A percentile compares a stretch with the other conserved stretches of the same genome.
Evolutionary conservation across 331 rosid species (phyloP).

Genomic region (Dryas integrifolia): DNA sequence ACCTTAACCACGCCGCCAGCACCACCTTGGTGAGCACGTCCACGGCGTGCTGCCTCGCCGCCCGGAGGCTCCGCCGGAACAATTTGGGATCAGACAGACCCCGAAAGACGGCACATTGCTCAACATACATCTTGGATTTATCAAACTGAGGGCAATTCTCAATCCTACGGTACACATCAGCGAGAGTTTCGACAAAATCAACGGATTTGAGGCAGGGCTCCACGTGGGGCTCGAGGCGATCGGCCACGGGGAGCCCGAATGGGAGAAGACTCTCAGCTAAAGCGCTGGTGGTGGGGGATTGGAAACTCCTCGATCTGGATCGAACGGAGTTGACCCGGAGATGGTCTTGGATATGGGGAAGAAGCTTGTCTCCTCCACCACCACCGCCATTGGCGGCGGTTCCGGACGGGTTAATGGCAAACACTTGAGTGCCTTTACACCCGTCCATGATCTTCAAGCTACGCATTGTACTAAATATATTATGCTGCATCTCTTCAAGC

Average conservation of each 20-base stretch:
- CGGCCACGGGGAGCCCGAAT: conserved; percentile 57
- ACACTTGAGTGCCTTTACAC: conserved; percentile 71
- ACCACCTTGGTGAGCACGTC: conserved; percentile 70
- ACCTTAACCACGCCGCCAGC: conserved; percentile 64
- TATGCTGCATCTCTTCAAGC: conserved; percentile 64
- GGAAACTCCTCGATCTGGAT: conserved; percentile 42
- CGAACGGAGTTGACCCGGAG: conserved; percentile 38
- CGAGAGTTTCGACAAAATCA: conserved; percentile 48
- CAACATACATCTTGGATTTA: conserved; percentile 45
- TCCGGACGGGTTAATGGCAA: conserved; percentile 47
- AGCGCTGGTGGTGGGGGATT: conserved; percentile 18
- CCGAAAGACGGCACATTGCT: conserved; percentile 59
- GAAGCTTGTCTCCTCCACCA: conserved; percentile 53
- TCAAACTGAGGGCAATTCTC: conserved; percentile 53
- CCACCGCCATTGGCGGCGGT: conserved; percentile 23
- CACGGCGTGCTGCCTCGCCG: conserved; percentile 70
- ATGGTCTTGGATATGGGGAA: conserved; percentile 57
- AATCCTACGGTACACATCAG: conserved; percentile 40
- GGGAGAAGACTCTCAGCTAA: conserved; percentile 53
- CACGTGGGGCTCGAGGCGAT: conserved; percentile 60
- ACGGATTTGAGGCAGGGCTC: conserved; percentile 47
- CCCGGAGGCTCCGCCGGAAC: conserved; percentile 64
- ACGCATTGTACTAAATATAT: conserved; percentile 66
- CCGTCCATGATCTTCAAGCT: conserved; percentile 81
- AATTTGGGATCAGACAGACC: conserved; percentile 55